Evolutionary conservation across 805 yeast species (phyloP), one percentile per base, ranked within the genome.

Genomic region (Candida vaughaniae): DNA sequence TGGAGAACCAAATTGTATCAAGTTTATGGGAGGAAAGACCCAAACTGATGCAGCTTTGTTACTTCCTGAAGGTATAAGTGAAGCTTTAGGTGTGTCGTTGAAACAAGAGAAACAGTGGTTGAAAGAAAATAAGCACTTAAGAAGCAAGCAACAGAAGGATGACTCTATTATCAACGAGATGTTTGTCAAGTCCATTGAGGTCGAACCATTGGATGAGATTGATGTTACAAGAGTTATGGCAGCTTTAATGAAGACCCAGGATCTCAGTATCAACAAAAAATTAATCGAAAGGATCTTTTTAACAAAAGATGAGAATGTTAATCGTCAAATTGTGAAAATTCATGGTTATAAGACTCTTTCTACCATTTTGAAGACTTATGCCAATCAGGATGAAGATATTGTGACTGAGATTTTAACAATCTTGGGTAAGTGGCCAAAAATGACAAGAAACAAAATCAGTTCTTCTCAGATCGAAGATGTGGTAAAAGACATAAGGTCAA

Each of bases 1-100:
- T 66, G 96, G 95, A 3, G 95, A 89, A 47, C 71, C 84, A 19
- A 90, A 88, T 60, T 91, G 99, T 73, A 73, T 88, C 29, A 96
- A 97, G 22, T 82, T 84, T 47, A 78, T 91, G 69, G 99, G 98
- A 47, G 99, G 99, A 33, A 90, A 89, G 60, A 91, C 96, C 2
- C 99, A 93, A 64, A 89, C 98, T 2, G 95, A 89, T 49, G 85
- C 91, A 22, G 91, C 91, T 1, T 73, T 86, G 26, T 64, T 87
- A 39, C 70, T 91, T 33, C 96, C 98, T 2, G 91, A 86, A 45
- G 76, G 80, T 16, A 73, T 85, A 23, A 79, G 93, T 7, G 95
- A 85, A 44, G 97, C 96, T 0, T 70, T 93, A 31, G 95, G 95
- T 14, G 82, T 90, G 7, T 67, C 76, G 10, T 65, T 76, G 1